Base-by-base conservation (phyloP, 192 early-diverging fungal genomes). In the Chytriomyces sp. region DNA sequence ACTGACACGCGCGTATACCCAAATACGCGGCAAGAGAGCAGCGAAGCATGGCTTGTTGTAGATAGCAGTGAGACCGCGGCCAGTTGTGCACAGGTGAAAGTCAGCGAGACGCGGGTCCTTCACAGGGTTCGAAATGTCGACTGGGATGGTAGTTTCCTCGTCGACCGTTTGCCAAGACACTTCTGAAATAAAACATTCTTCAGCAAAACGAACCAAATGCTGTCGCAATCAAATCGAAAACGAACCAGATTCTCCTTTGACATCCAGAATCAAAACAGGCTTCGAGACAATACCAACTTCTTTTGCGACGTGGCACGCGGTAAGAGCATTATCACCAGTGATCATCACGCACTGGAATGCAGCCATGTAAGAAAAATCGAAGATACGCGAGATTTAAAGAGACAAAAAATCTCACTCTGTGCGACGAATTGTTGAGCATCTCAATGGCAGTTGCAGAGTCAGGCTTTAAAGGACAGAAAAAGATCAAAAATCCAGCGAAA, bases 321-420 rank as follows among this genome's bases (percentile, higher is more conserved):
- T 99, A 74, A 99, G 87, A 4, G 98, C 94, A 70, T 98, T 98
- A 80, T 99, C 98, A 75, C 98, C 98, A 28, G 98, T 99, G 75
- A 99, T 99, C 98, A 99, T 99, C 16, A 98, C 91, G 7, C 88
- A 86, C 64, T 92, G 86, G 0, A 88, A 85, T 35, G 82, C 82
- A 20, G 84, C 86, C 6, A 23, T 13, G 10, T 7, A 3, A 59
- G 4, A n/a, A n/a, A n/a, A 6, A 65, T 1, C 23, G 23, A 0
- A 24, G 16, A 44, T 20, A 60, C 9, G 20, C 43, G 0, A 24
- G 1, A 0, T 53, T n/a, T 64, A 11, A 47, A 83, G 3, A 83
- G 5, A 64, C 67, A 49, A 49, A 59, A 67, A 26, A 50, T 50
- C 77, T 83, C 76, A 91, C 90, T 77, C 98, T 87, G 79, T 99